Percentiles rank a stretch among this genome's conserved stretches.
Evolutionary conservation across 257 asterid genomes (phyloP).

Genomic region (Jasminum sambac): DNA sequence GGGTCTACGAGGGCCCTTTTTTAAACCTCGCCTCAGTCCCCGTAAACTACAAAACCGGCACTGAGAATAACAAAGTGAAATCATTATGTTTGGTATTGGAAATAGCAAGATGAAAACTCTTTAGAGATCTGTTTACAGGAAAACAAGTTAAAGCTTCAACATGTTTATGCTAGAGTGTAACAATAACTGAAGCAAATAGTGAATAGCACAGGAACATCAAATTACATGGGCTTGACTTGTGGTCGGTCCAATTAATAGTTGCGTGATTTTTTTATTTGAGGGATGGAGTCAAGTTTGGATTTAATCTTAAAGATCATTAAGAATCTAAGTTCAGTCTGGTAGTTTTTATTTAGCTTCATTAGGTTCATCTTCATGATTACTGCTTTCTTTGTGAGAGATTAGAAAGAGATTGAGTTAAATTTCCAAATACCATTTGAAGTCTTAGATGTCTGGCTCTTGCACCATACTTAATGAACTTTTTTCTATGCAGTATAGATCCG

Average conservation of each 20-base stretch:
- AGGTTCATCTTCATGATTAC: neutral
- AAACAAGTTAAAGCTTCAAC: neutral
- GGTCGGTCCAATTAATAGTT: neutral
- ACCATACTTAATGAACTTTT: neutral
- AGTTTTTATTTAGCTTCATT: neutral
- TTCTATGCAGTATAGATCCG: neutral
- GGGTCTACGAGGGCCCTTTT: too few species aligned
- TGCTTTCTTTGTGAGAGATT: neutral
- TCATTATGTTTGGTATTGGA: neutral
- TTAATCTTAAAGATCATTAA: slow-evolving; percentile 1
- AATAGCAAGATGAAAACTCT: neutral
- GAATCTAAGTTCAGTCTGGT: neutral
- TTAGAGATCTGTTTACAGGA: neutral
- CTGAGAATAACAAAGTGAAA: neutral
- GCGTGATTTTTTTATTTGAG: neutral
- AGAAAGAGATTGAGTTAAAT: neutral
- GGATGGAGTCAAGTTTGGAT: neutral
- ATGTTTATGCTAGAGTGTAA: neutral
- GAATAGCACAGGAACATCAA: neutral
- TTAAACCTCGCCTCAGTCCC: too few species aligned
- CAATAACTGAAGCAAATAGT: neutral
- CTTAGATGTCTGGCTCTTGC: neutral
- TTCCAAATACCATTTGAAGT: neutral
- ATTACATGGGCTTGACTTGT: neutral
- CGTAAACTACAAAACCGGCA: too few species aligned